Conservation (phyloP, 2,329 filamentous ascomycete species). For the Ophiostoma australiae region DNA sequence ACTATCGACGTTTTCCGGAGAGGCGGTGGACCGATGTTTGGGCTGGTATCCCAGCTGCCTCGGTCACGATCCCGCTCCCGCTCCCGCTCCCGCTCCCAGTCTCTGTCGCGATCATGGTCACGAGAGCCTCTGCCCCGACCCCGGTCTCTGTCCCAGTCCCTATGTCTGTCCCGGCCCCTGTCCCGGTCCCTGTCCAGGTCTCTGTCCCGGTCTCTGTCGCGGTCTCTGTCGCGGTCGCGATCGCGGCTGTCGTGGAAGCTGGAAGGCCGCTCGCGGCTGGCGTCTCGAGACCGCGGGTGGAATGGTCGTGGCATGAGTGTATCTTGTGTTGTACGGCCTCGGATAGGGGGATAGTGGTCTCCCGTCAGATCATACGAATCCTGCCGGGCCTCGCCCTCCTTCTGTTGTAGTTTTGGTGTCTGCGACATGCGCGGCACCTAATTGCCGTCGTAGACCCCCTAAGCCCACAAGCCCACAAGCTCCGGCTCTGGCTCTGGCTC, state of each 20-base stretch:
- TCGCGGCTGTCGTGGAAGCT: slow-evolving; percentile 19
- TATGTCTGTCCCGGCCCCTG: not conserved
- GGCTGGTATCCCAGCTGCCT: not conserved
- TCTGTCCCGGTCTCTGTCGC: not conserved
- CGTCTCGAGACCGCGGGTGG: not conserved
- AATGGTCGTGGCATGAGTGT: not conserved
- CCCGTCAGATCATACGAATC: not conserved
- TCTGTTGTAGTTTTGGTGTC: not conserved
- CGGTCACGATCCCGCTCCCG: not conserved
- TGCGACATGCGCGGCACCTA: not conserved
- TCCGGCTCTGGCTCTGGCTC: no score
- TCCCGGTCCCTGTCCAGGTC: not conserved
- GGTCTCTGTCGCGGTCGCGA: slow-evolving; percentile 21
- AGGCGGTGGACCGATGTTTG: not conserved
- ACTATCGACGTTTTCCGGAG: not conserved
- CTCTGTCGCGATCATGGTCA: not conserved
- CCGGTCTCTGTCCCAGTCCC: not conserved
- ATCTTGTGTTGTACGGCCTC: not conserved
- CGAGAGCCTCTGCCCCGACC: not conserved
- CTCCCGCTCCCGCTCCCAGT: not conserved
- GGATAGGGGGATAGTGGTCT: not conserved
- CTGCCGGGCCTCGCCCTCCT: not conserved
- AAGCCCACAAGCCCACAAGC: not conserved
- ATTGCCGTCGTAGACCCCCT: not conserved
- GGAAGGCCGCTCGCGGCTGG: slow-evolving; percentile 2